Conservation (phyloP, 176 grass and related monocot genomes). For the Miscanthus lutarioriparius region DNA sequence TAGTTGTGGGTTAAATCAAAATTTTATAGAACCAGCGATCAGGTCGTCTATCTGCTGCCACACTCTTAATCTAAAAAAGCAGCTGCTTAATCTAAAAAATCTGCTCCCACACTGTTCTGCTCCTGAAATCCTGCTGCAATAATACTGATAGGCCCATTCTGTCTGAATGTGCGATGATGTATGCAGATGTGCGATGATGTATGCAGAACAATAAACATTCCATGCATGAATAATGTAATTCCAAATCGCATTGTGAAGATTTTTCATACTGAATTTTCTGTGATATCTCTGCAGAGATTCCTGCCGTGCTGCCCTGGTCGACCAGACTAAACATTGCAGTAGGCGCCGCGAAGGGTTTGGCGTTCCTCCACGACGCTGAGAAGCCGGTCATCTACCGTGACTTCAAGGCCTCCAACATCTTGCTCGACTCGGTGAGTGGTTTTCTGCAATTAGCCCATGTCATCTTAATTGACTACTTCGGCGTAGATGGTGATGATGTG, state of each 20-base stretch:
- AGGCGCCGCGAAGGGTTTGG: conserved; percentile 74
- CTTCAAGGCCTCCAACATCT: conserved; percentile 88
- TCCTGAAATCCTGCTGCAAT: neutral
- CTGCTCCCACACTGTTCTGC: neutral
- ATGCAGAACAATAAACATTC: neutral
- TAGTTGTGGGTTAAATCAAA: neutral
- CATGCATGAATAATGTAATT: neutral
- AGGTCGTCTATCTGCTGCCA: neutral
- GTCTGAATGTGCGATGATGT: conserved; percentile 3
- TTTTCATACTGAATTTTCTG: neutral
- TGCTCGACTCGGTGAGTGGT: conserved; percentile 68
- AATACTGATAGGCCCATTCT: neutral
- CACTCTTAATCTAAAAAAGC: too few relatives aligned
- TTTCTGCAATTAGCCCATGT: neutral
- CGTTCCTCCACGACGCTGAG: conserved; percentile 82
- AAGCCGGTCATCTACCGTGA: conserved; percentile 93
- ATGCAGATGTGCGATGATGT: neutral
- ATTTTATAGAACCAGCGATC: neutral
- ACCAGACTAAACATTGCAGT: conserved; percentile 76
- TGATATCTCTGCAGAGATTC: conserved; percentile 44
- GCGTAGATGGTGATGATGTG: neutral
- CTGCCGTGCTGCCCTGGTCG: conserved; percentile 56
- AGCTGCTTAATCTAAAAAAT: too few relatives aligned
- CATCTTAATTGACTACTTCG: neutral
- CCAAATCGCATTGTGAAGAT: neutral